These are phyloP conservation scores for Cavenderia fasciculata DNA, from an alignment of 78 protist species.

Conservation along the genomic window DNA sequence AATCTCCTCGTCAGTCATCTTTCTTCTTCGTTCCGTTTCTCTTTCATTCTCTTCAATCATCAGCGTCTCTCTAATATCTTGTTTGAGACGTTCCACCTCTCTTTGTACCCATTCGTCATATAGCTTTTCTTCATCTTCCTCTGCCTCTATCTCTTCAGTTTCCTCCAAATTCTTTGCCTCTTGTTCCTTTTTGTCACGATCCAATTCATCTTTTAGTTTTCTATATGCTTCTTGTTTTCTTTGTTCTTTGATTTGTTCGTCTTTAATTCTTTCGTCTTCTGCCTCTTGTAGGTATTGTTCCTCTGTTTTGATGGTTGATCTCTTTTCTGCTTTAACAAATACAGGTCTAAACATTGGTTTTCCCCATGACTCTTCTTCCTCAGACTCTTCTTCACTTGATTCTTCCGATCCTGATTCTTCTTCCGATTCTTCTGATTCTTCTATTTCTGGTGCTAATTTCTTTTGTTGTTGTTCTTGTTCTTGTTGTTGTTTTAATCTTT, in stretches of 20 bases:
- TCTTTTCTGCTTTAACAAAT: constrained; percentile 46
- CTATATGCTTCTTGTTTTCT: constrained; percentile 59
- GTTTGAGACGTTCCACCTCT: constrained; percentile 37
- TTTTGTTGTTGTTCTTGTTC: constrained; percentile 42
- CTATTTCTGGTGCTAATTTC: background rate
- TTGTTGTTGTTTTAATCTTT: constrained; percentile 3
- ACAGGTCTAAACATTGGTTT: constrained; percentile 49
- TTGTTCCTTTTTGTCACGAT: constrained; percentile 31
- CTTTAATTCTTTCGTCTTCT: background rate
- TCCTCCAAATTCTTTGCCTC: background rate
- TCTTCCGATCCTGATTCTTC: constrained; percentile 40
- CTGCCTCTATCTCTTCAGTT: constrained; percentile 33
- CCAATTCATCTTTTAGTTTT: constrained; percentile 41
- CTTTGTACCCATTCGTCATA: constrained; percentile 50
- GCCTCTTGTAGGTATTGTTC: constrained; percentile 32
- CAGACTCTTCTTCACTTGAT: constrained; percentile 18
- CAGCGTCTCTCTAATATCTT: background rate
- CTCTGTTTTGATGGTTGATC: constrained; percentile 57
- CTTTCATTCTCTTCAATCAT: constrained; percentile 3
- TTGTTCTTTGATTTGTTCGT: constrained; percentile 42
- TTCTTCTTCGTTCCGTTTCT: constrained; percentile 46
- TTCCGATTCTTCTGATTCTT: constrained; percentile 9
- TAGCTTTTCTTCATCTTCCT: background rate
- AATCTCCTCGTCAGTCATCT: constrained; percentile 60
- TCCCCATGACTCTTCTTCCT: constrained; percentile 41